Base-by-base conservation (phyloP, 257 asterid species). In the Petunia secreta region DNA sequence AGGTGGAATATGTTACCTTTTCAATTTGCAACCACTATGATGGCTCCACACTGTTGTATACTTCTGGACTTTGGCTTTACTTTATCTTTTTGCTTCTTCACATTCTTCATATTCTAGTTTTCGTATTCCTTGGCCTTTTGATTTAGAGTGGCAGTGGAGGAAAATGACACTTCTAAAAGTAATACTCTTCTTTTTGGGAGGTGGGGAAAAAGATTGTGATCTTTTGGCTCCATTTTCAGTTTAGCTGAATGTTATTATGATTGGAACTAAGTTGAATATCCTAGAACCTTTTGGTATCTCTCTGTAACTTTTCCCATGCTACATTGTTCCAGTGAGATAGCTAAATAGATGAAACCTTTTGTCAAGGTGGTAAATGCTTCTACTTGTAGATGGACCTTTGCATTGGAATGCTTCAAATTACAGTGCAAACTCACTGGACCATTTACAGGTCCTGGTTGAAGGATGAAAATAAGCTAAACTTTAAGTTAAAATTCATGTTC, bases 41-140 rank as follows among this genome's bases (percentile, higher is more conserved):
- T 71, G 60, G 6, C 60, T 71, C 60, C 60, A 10, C 34, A 34
- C 25, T 48, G 44, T 71, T 71, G 77, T 34, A 34, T 44, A 48
- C 77, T 71, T 48, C 6, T 11, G 36, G 44, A 10, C 7, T 10
- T 71, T 48, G 60, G 11, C 60, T 48, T 65, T 48, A 71, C 8
- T 71, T 71, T 10, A 48, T 71, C 77, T 48, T 71, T 71, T 10
- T 25, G 60, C 77, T 48, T 71, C 77, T 71, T 59, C 75, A 43
- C 39, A 67, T 67, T 43, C 75, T 67, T 69, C 59, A 71, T 25
- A 15, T 71, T 71, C 13, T 48, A 6, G 44, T 6, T 4, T 5
- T 48, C 40, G 10, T 71, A 11, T 71, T 71, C 60, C 60, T 71
- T 48, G 25, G 1, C 25, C 52, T 71, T 71, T 50, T 48, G 44